phyloP scores from a whole-genome alignment of 2,329 filamentous ascomycete genomes.

The Fusarium foetens region DNA sequence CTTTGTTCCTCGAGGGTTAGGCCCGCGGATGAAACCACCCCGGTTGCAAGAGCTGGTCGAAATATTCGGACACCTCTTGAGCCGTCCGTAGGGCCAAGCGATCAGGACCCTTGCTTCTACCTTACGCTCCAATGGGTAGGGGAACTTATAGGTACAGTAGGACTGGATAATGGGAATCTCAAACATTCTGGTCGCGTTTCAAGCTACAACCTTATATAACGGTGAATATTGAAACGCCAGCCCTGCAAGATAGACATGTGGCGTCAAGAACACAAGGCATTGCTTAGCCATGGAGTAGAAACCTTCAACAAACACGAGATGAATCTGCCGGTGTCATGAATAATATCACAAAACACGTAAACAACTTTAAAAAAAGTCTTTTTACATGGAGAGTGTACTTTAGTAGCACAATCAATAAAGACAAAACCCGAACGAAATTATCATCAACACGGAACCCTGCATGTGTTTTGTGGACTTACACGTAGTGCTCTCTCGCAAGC shows the following conservation, averaged over 20 bases:
- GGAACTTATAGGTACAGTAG: neutral
- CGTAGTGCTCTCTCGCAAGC: neutral
- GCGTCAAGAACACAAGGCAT: constrained; percentile 3
- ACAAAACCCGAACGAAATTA: constrained; percentile 25
- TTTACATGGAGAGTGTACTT: neutral
- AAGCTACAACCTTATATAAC: constrained; percentile 26
- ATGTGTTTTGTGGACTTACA: neutral
- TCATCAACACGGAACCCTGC: constrained; percentile 6
- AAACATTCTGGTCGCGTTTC: constrained; percentile 34
- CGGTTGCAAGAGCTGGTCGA: constrained; percentile 24
- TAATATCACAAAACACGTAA: neutral
- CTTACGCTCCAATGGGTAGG: constrained; percentile 11
- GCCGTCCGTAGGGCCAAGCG: constrained; percentile 36
- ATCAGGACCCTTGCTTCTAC: constrained; percentile 26
- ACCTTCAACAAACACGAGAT: neutral
- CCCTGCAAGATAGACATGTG: constrained; percentile 7
- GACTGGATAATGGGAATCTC: constrained; percentile 26
- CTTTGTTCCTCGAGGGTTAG: neutral
- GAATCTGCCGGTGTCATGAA: neutral
- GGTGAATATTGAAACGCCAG: constrained; percentile 35
- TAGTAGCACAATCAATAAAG: constrained; percentile 5
- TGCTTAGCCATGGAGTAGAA: neutral
- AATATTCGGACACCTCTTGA: constrained; percentile 22
- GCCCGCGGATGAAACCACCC: constrained; percentile 26
- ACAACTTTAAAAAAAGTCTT: neutral